phyloP scores from a whole-genome alignment of 352 stramenopile species.

The Hyphochytrium catenoides region DNA sequence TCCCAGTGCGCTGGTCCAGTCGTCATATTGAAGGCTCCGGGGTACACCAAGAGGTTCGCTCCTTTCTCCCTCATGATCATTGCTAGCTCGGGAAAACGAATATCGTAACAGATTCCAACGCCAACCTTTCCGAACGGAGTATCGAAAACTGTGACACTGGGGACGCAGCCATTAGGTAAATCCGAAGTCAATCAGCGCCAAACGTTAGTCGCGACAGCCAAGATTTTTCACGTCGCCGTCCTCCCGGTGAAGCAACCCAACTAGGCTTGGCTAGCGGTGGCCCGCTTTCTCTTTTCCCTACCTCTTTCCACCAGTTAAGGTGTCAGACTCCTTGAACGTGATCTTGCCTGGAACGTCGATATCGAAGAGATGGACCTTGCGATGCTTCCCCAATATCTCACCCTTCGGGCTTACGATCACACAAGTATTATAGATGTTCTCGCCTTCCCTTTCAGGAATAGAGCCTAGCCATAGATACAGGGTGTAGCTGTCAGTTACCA shows the following conservation, averaged over 20 bases:
- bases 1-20: slow-evolving; percentile 96
- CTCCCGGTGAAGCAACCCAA: too few relatives aligned
- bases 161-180: too few relatives aligned
- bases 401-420: slow-evolving; percentile 82
- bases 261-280: too few relatives aligned
- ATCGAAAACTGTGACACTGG: slow-evolving; percentile 49
- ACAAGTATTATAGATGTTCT: slow-evolving; percentile 97
- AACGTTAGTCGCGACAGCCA: too few relatives aligned
- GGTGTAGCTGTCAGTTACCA: slow-evolving; percentile 12
- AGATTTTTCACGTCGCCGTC: too few relatives aligned
- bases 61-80: slow-evolving; percentile 81
- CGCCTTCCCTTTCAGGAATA: slow-evolving; percentile 68
- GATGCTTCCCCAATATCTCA: slow-evolving; percentile 88
- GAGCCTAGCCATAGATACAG: slow-evolving; percentile 94
- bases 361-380: slow-evolving; percentile 99
- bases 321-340: slow-evolving; percentile 98
- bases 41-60: slow-evolving; percentile 60
- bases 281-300: too few relatives aligned
- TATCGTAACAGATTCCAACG: slow-evolving; percentile 99
- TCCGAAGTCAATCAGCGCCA: too few relatives aligned
- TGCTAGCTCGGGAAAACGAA: slow-evolving; percentile 95
- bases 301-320: slow-evolving; percentile 81
- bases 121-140: slow-evolving; percentile 77
- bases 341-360: slow-evolving; percentile 97
- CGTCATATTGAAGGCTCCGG: slow-evolving; percentile 60